Conservation (phyloP, 331 rosid genomes). For the Rosa hybrid region DNA sequence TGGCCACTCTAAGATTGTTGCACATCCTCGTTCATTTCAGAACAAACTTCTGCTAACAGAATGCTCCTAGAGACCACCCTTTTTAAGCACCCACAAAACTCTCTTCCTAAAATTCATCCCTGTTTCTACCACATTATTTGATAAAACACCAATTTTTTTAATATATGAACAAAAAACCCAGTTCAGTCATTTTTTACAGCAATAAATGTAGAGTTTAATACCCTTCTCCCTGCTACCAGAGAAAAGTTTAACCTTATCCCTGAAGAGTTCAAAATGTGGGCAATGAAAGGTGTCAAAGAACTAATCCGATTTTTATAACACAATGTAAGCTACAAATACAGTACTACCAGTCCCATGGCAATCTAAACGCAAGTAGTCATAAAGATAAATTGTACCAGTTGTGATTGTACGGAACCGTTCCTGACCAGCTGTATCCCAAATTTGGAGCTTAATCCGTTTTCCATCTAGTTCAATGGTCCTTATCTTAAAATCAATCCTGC, state of each 20-base stretch:
- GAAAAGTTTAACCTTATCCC: background rate
- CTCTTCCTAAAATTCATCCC: background rate
- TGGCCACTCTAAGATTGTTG: background rate
- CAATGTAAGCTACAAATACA: background rate
- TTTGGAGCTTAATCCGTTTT: slow-evolving; percentile 88
- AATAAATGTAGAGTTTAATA: background rate
- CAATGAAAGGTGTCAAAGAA: background rate
- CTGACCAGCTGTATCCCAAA: slow-evolving; percentile 99
- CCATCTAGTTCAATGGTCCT: slow-evolving; percentile 95
- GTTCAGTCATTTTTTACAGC: background rate
- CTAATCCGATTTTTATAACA: background rate
- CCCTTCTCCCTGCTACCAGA: background rate
- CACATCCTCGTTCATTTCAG: background rate
- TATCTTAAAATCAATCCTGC: slow-evolving; percentile 91
- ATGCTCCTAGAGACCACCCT: background rate
- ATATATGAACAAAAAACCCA: background rate
- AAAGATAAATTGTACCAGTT: slow-evolving; percentile 52
- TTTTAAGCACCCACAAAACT: background rate
- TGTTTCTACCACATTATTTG: slow-evolving; percentile 8
- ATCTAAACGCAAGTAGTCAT: slow-evolving; percentile 4
- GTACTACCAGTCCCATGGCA: background rate
- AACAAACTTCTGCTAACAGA: background rate
- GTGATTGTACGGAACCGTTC: slow-evolving; percentile 96
- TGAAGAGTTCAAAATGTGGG: background rate
- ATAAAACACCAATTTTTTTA: background rate